Base-by-base conservation (phyloP, 768 basidiomycete genomes). In the Agrocybe chaxingu region DNA sequence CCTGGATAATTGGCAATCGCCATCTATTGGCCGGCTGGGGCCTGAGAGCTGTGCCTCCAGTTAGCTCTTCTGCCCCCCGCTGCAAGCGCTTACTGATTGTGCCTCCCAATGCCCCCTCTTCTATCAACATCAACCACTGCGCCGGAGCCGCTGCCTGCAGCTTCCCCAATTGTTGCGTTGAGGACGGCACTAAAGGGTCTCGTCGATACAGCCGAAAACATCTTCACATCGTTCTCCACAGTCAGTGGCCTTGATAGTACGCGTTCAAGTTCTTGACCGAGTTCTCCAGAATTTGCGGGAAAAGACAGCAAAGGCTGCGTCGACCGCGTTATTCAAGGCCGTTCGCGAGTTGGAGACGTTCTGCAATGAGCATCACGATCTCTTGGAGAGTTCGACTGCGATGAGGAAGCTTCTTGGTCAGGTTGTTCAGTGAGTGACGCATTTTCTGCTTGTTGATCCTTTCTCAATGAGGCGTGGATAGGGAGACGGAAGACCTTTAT, bases 161-260 rank as follows among this genome's bases (percentile, higher is more conserved):
- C 5, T 24, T 5, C 24, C 5, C 24, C 24, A 24, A 34, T 65
- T 63, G 9, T 52, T 57, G 12, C 57, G 76, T 35, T 77, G 59
- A 58, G 33, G 6, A 50, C 48, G 7, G 48, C 48, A 6, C 4
- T 50, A 13, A 42, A 42, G 31, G 48, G 43, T 31, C 42, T 50
- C 13, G 31, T 50, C 8, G 48, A 37, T 7, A 6, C 44, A n/a
- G 41, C 48, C 3, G 33, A 50, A n/a, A 37, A 35, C 24, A 42
- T 50, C 5, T 32, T 34, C 3, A 42, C 36, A 43, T 50, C 41
- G 11, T 44, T 50, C 34, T 11, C 18, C 24, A 43, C 35, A 41
- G 48, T 50, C 13, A 10, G 32, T 43, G 8, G 10, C 19, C 24
- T 11, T 13, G 8, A 8, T 3, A n/a, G 6, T 16, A 16, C 12